A percentile compares a stretch with the other conserved stretches of the same genome.
phyloP scores from a whole-genome alignment of 192 early-diverging fungal genomes.

The Pilobolus umbonatus region DNA sequence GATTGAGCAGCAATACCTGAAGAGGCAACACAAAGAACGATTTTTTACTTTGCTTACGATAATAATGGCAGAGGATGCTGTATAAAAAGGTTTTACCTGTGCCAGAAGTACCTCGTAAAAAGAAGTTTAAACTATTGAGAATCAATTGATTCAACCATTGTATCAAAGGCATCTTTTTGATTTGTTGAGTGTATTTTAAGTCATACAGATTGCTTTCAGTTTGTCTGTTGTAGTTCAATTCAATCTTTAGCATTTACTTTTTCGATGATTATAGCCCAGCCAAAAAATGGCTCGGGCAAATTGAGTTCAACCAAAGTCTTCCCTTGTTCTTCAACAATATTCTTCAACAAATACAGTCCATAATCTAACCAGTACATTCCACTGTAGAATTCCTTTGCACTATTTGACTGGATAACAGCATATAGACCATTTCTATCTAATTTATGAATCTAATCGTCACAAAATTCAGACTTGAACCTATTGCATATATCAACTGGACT shows the following conservation, averaged over 20 bases:
- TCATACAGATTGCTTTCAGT: neutral
- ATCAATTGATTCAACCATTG: neutral
- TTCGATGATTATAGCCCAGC: neutral
- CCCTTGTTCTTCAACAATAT: neutral
- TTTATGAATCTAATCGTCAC: neutral
- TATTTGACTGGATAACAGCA: neutral
- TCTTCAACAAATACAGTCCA: neutral
- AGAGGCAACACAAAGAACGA: neutral
- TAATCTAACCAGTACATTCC: neutral
- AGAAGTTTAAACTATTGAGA: too few relatives aligned
- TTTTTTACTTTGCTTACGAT: neutral
- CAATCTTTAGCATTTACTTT: too few relatives aligned
- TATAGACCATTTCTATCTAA: neutral
- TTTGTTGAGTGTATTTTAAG: neutral
- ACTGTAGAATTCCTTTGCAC: neutral
- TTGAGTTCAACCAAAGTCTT: neutral
- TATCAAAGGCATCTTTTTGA: neutral
- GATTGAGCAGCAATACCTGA: neutral
- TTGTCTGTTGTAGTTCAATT: neutral
- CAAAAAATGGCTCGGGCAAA: neutral
- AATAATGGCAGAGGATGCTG: neutral
- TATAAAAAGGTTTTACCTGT: constrained; percentile 1
- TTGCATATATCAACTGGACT: neutral
- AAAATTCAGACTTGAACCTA: neutral
- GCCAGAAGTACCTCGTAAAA: neutral